Conservation (phyloP, 1,139 yeast genomes). For the Debaryomyces subglobosus region DNA sequence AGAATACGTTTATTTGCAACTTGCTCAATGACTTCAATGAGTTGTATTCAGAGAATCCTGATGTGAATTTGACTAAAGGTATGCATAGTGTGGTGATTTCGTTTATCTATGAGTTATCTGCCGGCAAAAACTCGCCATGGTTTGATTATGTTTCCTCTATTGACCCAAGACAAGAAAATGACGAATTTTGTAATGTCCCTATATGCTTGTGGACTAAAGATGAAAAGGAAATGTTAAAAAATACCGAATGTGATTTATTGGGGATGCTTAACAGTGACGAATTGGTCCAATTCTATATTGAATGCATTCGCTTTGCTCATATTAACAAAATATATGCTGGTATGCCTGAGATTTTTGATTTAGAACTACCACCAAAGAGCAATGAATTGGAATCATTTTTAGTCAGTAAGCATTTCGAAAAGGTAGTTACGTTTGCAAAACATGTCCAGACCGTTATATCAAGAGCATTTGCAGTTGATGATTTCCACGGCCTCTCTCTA, state of each 20-base stretch:
- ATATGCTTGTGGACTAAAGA: slow-evolving; percentile 66
- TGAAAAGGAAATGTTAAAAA: slow-evolving; percentile 51
- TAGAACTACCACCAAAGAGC: slow-evolving; percentile 14
- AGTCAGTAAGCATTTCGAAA: slow-evolving; percentile 18
- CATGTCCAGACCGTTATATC: slow-evolving; percentile 65
- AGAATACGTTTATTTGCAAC: slow-evolving; percentile 69
- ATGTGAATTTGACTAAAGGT: slow-evolving; percentile 49
- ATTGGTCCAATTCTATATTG: slow-evolving; percentile 54
- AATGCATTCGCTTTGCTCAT: slow-evolving; percentile 54
- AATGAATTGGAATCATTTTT: slow-evolving; percentile 9
- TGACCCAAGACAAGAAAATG: slow-evolving; percentile 32
- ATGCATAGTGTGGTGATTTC: slow-evolving; percentile 70
- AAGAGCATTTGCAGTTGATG: slow-evolving; percentile 80
- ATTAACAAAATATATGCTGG: slow-evolving; percentile 27
- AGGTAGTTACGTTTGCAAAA: slow-evolving; percentile 50
- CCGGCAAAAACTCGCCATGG: slow-evolving; percentile 75
- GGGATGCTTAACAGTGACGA: slow-evolving; percentile 67
- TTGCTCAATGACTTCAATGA: slow-evolving; percentile 66
- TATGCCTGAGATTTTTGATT: slow-evolving; percentile 42
- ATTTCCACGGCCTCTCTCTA: slow-evolving; percentile 69
- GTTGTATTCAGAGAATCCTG: slow-evolving; percentile 26
- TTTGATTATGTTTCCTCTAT: slow-evolving; percentile 61
- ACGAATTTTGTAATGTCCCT: slow-evolving; percentile 42
- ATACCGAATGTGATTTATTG: slow-evolving; percentile 69
- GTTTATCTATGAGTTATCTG: slow-evolving; percentile 65